Base-by-base conservation (phyloP, 2,329 filamentous ascomycete genomes). In the Colletotrichum chrysophilum region DNA sequence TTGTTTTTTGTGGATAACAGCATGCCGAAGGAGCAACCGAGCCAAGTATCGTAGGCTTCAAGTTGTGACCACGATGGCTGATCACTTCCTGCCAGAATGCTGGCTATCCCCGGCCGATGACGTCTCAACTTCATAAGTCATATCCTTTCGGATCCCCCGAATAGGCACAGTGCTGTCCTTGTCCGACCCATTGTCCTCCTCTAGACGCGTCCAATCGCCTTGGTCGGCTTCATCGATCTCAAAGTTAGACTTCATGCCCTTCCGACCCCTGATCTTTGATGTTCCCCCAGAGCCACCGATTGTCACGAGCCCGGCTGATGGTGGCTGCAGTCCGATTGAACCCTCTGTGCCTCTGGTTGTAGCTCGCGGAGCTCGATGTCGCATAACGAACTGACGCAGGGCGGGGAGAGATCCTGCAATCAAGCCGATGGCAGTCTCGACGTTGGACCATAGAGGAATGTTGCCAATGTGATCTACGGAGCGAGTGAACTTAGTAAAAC, bases 391-490 rank as follows among this genome's bases (percentile, higher is more conserved):
- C 14, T 74, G 74, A 7, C 74, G 76, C 7, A 78, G 70, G 8
- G 76, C 74, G 8, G 78, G 78, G 9, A 78, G 65, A 3, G 78
- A 79, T 16, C 70, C 76, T 58, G 78, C 78, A 58, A 79, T 66
- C 12, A 76, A 66, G 18, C 78, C 78, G 14, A 79, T 66, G 55
- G 73, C 78, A 9, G 77, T 79, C 64, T 79, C 78, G 60, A 79
- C 55, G 24, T 78, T 77, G 34, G 78, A 79, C 62, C 76, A 79
- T 21, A 78, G 77, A 7, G 74, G 56, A 10, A 77, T 71, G 21
- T 74, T 77, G 36, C 58, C 77, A 43, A 78, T 74, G 48, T 80
- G 79, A 65, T 75, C 80, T 81, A 48, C n/a, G 32, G 16, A 5
- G 7, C 4, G 38, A 36, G 14, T 13, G 3, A 26, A 30, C 8